Evolutionary conservation across 257 asterid species (phyloP).

Genomic region (Henckelia pumila): DNA sequence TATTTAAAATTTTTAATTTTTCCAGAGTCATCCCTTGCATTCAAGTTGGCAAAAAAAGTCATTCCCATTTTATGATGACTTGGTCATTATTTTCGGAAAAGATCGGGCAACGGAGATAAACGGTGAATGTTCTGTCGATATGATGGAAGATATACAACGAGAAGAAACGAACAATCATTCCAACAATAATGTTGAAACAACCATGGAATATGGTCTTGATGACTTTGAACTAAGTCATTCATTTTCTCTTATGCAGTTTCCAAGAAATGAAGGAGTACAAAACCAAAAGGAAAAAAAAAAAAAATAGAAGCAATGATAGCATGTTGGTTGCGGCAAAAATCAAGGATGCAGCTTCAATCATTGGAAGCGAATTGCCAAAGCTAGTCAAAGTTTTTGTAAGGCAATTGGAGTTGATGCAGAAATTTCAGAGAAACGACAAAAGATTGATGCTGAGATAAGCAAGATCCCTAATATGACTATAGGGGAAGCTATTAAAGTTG

Average conservation of each 20-base stretch:
- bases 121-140: too few relatives aligned
- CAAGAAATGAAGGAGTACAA: not conserved
- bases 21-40: too few relatives aligned
- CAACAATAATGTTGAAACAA: too few relatives aligned
- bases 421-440: not conserved
- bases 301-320: not conserved
- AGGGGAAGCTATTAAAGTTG: not conserved
- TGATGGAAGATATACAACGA: too few relatives aligned
- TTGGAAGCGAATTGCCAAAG: not conserved
- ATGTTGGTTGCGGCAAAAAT: not conserved
- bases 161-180: too few relatives aligned
- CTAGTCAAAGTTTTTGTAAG: not conserved
- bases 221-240: not conserved
- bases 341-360: not conserved
- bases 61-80: too few relatives aligned
- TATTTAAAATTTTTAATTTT: too few relatives aligned
- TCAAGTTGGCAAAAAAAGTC: too few relatives aligned
- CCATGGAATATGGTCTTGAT: constrained; percentile 3
- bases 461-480: not conserved
- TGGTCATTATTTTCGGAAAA: too few relatives aligned
- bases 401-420: not conserved
- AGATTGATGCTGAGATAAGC: not conserved
- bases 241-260: not conserved
- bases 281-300: constrained; percentile 7
- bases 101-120: too few relatives aligned